Percentiles rank a stretch among this genome's conserved stretches.
Conservation (phyloP, 2,329 filamentous ascomycete genomes). For the Fusarium tanahbumbuense region DNA sequence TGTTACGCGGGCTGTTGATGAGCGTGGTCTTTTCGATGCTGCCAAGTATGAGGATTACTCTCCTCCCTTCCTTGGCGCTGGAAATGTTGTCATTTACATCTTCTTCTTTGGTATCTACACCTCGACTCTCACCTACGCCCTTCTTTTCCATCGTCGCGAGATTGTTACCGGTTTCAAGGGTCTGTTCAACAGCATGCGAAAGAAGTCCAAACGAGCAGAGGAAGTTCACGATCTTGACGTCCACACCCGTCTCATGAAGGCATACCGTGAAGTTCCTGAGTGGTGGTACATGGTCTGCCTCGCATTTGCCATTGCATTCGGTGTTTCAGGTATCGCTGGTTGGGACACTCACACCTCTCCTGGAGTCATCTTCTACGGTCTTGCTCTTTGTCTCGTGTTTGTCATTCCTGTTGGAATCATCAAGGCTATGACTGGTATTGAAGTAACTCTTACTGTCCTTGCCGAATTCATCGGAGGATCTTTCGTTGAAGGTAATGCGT, state of each 20-base stretch:
- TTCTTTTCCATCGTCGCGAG: slow-evolving; percentile 64
- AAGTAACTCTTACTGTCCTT: slow-evolving; percentile 64
- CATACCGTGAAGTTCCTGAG: slow-evolving; percentile 62
- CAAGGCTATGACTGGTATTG: slow-evolving; percentile 64
- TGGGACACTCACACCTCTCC: slow-evolving; percentile 64
- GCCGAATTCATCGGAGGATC: slow-evolving; percentile 66
- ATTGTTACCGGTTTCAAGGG: slow-evolving; percentile 62
- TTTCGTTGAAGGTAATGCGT: slow-evolving; percentile 61
- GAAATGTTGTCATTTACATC: slow-evolving; percentile 63
- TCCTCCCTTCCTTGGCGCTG: slow-evolving; percentile 63
- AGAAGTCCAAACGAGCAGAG: slow-evolving; percentile 53
- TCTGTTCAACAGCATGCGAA: slow-evolving; percentile 59
- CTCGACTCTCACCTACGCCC: slow-evolving; percentile 62
- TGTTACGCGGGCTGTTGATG: slow-evolving; percentile 56
- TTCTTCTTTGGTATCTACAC: slow-evolving; percentile 68
- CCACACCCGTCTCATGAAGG: slow-evolving; percentile 61
- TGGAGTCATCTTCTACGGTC: slow-evolving; percentile 63
- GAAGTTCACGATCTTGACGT: slow-evolving; percentile 57
- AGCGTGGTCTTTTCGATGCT: slow-evolving; percentile 58
- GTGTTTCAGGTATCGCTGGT: slow-evolving; percentile 59
- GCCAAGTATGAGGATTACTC: slow-evolving; percentile 63
- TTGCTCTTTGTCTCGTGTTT: slow-evolving; percentile 62
- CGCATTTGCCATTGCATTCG: slow-evolving; percentile 57
- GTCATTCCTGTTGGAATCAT: slow-evolving; percentile 65
- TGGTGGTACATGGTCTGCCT: slow-evolving; percentile 65